Evolutionary conservation across 2,329 filamentous ascomycete species (phyloP).

Genomic region (Colletotrichum falcatum): DNA sequence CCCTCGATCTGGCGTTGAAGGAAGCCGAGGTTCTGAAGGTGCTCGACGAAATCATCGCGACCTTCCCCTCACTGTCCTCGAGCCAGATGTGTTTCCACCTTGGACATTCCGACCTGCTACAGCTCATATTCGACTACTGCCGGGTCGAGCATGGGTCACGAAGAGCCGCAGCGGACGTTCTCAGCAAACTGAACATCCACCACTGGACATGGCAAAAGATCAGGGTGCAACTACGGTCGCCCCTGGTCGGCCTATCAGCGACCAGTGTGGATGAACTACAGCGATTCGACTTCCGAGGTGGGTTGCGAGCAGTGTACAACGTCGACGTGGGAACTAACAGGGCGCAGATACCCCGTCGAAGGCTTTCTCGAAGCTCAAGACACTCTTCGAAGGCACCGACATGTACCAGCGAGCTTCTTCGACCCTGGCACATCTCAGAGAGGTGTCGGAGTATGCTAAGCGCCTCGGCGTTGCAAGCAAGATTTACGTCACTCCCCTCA

Average conservation of each 20-base stretch:
- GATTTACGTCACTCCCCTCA: slow-evolving; percentile 86
- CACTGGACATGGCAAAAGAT: slow-evolving; percentile 87
- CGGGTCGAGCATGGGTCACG: slow-evolving; percentile 78
- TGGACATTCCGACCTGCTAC: slow-evolving; percentile 87
- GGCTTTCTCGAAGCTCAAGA: slow-evolving; percentile 69
- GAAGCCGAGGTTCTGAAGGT: slow-evolving; percentile 96
- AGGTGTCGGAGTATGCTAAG: slow-evolving; percentile 81
- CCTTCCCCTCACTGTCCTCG: slow-evolving; percentile 80
- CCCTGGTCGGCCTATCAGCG: slow-evolving; percentile 83
- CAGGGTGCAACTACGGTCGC: slow-evolving; percentile 82
- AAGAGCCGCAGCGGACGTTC: slow-evolving; percentile 79
- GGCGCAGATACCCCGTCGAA: slow-evolving; percentile 65
- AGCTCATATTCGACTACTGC: slow-evolving; percentile 91
- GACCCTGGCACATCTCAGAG: slow-evolving; percentile 82
- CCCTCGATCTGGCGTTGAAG: slow-evolving; percentile 85
- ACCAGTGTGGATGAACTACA: slow-evolving; percentile 92
- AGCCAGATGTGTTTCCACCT: slow-evolving; percentile 88
- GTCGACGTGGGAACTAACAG: background rate
- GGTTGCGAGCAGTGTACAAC: slow-evolving; percentile 39
- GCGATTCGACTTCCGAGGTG: slow-evolving; percentile 89
- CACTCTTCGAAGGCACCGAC: slow-evolving; percentile 71
- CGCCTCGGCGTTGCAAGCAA: slow-evolving; percentile 81
- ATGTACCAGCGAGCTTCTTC: slow-evolving; percentile 80
- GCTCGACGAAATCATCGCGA: slow-evolving; percentile 86
- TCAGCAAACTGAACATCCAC: slow-evolving; percentile 89